Evolutionary conservation across 2,329 filamentous ascomycete species (phyloP).

Genomic region (Bretziella fagacearum): DNA sequence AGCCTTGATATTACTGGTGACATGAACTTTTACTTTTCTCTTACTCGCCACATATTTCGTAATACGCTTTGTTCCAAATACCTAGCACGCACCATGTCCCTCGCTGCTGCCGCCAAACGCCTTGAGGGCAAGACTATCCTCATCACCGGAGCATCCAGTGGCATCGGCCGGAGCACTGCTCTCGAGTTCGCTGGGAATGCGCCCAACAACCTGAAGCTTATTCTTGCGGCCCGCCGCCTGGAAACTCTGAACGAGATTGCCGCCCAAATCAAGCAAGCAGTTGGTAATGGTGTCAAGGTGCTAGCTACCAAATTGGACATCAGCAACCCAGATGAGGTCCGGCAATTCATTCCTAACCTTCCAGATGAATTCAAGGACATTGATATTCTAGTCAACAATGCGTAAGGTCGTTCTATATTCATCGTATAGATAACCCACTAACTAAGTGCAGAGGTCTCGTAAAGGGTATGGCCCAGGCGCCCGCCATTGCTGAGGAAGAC

Average conservation of each 20-base stretch:
- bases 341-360: conserved; percentile 51
- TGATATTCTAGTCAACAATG: conserved; percentile 88
- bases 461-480: conserved; percentile 71
- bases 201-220: conserved; percentile 61
- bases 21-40: conserved; percentile 1
- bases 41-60: not conserved
- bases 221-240: conserved; percentile 74
- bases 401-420: conserved; percentile 39
- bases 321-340: conserved; percentile 59
- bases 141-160: conserved; percentile 82
- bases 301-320: conserved; percentile 75
- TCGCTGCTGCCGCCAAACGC: conserved; percentile 58
- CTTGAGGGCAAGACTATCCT: conserved; percentile 85
- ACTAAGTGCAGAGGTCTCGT: conserved; percentile 53
- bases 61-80: not conserved
- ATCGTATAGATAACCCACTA: conserved; percentile 12
- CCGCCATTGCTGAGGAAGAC: conserved; percentile 66
- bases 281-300: conserved; percentile 66
- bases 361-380: conserved; percentile 73
- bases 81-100: conserved; percentile 26
- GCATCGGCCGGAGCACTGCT: conserved; percentile 72
- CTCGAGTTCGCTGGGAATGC: conserved; percentile 82
- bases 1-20: not conserved
- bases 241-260: conserved; percentile 65
- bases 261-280: conserved; percentile 56